Conservation (phyloP, 345 rosid species). For the Gossypium thurberi region DNA sequence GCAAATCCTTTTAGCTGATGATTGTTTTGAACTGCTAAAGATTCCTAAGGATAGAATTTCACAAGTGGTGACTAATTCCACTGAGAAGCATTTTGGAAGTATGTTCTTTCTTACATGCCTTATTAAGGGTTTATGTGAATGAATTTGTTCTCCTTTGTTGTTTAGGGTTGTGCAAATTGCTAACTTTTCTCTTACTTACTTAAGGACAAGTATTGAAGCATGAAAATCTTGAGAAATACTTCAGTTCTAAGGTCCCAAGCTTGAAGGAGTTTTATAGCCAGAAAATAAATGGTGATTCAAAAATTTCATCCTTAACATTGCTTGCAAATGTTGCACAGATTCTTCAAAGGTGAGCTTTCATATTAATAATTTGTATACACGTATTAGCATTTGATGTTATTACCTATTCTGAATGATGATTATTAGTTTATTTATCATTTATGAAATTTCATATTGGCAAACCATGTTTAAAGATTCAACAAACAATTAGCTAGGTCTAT, state of each 20-base stretch:
- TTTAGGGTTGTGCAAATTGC: background rate
- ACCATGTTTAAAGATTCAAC: background rate
- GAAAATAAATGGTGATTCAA: constrained; percentile 42
- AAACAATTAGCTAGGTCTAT: background rate
- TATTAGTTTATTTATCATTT: background rate
- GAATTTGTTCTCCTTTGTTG: background rate
- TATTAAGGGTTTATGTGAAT: background rate
- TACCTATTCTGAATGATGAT: background rate
- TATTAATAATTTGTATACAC: background rate
- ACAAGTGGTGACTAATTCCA: constrained; percentile 67
- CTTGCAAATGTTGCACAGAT: constrained; percentile 57
- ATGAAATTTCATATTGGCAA: background rate
- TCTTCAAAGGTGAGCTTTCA: constrained; percentile 54
- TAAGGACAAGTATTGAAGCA: constrained; percentile 82
- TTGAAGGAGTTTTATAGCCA: constrained; percentile 55
- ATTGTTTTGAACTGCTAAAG: constrained; percentile 70
- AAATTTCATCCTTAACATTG: constrained; percentile 43
- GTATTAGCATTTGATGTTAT: background rate
- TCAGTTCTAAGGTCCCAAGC: constrained; percentile 69
- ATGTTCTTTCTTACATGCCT: constrained; percentile 29
- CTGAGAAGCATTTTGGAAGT: constrained; percentile 93
- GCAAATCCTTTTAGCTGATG: constrained; percentile 85
- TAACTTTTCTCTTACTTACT: constrained; percentile 12
- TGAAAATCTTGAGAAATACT: constrained; percentile 51
- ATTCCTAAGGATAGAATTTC: constrained; percentile 60